Conservation (phyloP, 192 early-diverging fungal genomes). For the Allomyces arbusculus region DNA sequence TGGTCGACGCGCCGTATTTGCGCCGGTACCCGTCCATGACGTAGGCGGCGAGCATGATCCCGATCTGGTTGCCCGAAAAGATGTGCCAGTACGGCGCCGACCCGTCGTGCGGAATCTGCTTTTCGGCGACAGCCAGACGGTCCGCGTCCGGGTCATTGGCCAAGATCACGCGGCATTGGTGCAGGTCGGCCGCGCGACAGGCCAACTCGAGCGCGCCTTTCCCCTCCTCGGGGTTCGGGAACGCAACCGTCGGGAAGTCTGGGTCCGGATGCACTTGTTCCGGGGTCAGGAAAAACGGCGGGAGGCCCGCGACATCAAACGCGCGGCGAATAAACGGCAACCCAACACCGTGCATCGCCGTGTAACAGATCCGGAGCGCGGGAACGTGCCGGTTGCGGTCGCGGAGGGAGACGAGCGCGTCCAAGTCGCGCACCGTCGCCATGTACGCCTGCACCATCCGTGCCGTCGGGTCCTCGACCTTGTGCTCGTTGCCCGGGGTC, state of each 20-base stretch:
- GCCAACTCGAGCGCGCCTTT: constrained; percentile 51
- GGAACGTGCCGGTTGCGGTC: neutral
- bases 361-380: constrained; percentile 40
- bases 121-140: constrained; percentile 73
- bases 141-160: constrained; percentile 94
- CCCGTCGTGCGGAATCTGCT: constrained; percentile 24
- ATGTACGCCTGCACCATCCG: constrained; percentile 53
- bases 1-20: constrained; percentile 7
- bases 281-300: constrained; percentile 36
- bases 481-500: constrained; percentile 8
- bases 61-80: constrained; percentile 82
- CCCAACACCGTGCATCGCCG: constrained; percentile 92
- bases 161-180: constrained; percentile 39
- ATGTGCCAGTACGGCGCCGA: constrained; percentile 34
- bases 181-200: constrained; percentile 37
- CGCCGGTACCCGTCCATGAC: constrained; percentile 29
- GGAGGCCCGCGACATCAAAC: constrained; percentile 46
- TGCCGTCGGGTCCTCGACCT: constrained; percentile 32
- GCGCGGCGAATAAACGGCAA: constrained; percentile 46
- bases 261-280: constrained; percentile 66
- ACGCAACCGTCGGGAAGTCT: constrained; percentile 72
- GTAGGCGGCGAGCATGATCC: constrained; percentile 51
- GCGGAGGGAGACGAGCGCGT: neutral
- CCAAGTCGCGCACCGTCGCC: constrained; percentile 22
- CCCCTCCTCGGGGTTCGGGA: constrained; percentile 75